Base-by-base conservation (phyloP, 371 early-diverging fungal genomes). In the Lichtheimia ramosa region DNA sequence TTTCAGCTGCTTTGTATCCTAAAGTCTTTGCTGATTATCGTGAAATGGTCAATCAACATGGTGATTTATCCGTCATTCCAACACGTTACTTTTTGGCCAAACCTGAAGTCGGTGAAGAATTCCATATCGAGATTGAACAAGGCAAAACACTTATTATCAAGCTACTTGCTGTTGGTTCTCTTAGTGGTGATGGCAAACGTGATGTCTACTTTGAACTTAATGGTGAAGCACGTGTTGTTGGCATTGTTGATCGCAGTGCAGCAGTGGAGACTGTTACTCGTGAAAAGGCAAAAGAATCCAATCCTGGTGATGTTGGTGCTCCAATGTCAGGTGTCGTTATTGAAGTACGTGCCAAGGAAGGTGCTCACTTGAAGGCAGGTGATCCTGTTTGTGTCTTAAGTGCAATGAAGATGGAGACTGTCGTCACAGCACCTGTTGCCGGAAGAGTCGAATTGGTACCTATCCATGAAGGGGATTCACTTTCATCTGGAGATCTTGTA, bases 331-430 rank as follows among this genome's bases (percentile, higher is more conserved):
- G 97, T 56, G 90, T 93, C 1, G 93, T 97, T 4, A 85, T 97
- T 20, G 96, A 96, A 70, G 82, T 96, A 54, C 86, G 90, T 50
- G 93, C 88, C 52, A 88, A 92, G 65, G 82, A 71, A 60, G 96
- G 96, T 48, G 78, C 84, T 27, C 68, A 77, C 46, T 87, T 97
- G 59, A 94, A 92, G 81, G 86, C 85, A 8, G 97, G 96, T 12
- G 94, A 96, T 61, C 92, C 94, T 7, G 70, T 96, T 58, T 93
- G 89, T 61, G 90, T 97, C 12, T 76, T 97, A 57, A 89, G 89
- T 51, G 96, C 96, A 48, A 97, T 97, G 97, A 97, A 97, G 81
- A 96, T 97, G 96, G 97, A 97, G 74, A 95, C 96, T 1, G 85
- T 94, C 4, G 95, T 97, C 15, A 83, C 92, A 12, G 83, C 94